A percentile compares a stretch with the other conserved stretches of the same genome.
Conservation (phyloP, 1,139 yeast species). For the Spencermartinsiella ligniputridi region DNA sequence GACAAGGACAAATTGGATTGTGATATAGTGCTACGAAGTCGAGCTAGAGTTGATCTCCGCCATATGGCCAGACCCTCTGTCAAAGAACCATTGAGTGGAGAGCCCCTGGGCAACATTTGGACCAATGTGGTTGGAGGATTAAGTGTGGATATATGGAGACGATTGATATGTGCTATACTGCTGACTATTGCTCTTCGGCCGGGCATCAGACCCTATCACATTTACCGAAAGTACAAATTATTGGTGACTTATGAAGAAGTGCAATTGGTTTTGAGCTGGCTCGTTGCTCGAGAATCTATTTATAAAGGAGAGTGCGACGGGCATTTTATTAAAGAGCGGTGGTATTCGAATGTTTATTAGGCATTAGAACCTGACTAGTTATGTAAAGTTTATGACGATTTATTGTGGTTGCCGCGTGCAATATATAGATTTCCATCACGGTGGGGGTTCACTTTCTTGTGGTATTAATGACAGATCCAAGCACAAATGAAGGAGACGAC, state of each 20-base stretch:
- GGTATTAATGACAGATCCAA: too few relatives aligned
- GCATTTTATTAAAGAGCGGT: slow-evolving; percentile 45
- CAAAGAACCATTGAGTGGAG: slow-evolving; percentile 47
- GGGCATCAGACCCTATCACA: slow-evolving; percentile 45
- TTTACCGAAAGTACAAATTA: slow-evolving; percentile 39
- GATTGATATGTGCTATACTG: slow-evolving; percentile 50
- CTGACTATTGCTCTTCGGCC: slow-evolving; percentile 49
- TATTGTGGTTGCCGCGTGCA: too few relatives aligned
- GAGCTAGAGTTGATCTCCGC: slow-evolving; percentile 7
- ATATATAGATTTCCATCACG: too few relatives aligned
- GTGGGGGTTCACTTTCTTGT: too few relatives aligned
- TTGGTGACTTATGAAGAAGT: slow-evolving; percentile 50
- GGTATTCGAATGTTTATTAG: slow-evolving; percentile 41
- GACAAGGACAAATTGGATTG: slow-evolving; percentile 61
- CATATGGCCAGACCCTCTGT: slow-evolving; percentile 16
- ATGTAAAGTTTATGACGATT: too few relatives aligned
- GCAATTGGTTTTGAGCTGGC: slow-evolving; percentile 53
- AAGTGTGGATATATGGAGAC: slow-evolving; percentile 56
- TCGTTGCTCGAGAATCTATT: slow-evolving; percentile 43
- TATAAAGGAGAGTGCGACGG: slow-evolving; percentile 42
- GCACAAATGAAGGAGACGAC: too few relatives aligned
- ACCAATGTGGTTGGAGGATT: slow-evolving; percentile 59
- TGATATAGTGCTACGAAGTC: slow-evolving; percentile 42
- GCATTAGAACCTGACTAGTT: not conserved
- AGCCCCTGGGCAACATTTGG: slow-evolving; percentile 71